Base-by-base conservation (phyloP, 140 eudicot species). In the Artemisia princeps region DNA sequence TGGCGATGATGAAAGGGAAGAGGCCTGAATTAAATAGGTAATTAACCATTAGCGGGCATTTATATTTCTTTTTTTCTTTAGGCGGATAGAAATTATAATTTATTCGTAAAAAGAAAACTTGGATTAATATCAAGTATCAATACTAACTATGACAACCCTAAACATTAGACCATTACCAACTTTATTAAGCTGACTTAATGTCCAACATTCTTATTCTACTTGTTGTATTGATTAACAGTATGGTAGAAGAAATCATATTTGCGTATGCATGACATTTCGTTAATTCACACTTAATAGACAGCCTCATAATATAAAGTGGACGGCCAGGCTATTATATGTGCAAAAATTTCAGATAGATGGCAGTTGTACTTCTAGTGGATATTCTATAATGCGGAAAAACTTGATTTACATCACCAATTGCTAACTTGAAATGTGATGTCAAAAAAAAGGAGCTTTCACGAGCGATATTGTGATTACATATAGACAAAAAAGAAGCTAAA, bases 1-100 rank as follows among this genome's bases (percentile, higher is more conserved):
- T 88, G 99, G 64, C 99, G 94, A 55, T 94, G 95, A 84, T 88
- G 87, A 78, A 94, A 82, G 42, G 99, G 96, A 28, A 88, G 99
- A 78, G 95, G 94, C 90, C 99, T 94, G 86, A 28, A 82, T 69
- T 71, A 52, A 53, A 54, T n/a, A 58, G n/a, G 53, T 42, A 60
- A 48, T 40, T 28, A 24, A 13, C 60, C 20, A 48, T 16, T 40
- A 60, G 37, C 48, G 19, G 44, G 55, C 45, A 24, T 50, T 55
- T 17, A 33, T 15, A 55, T 42, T 24, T 58, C 24, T 15, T 50
- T 4, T 23, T 65, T 13, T 14, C 14, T 23, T 1, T 33, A 33
- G 23, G 57, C 10, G 6, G 12, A 64, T 6, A 64, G 3, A 48
- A 22, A 65, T 14, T 12, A 46, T 1, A 65, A 2, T 24, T 13